A percentile compares a stretch with the other conserved stretches of the same genome.
Evolutionary conservation across 768 basidiomycete genomes (phyloP).

Genomic region (Megacollybia marginata): DNA sequence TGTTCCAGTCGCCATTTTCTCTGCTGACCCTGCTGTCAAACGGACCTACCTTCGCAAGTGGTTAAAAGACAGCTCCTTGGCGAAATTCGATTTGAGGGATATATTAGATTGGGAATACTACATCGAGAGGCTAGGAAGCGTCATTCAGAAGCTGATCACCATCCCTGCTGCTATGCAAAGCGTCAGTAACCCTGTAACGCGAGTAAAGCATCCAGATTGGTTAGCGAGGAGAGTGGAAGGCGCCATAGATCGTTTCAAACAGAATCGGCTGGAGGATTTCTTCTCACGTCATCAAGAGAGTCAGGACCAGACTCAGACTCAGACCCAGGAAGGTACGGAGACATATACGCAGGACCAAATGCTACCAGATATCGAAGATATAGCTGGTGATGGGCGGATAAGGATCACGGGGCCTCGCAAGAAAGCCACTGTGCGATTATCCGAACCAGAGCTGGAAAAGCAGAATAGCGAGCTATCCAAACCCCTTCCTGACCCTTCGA

Average conservation of each 20-base stretch:
- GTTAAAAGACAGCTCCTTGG: conserved; percentile 88
- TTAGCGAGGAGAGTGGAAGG: conserved; percentile 84
- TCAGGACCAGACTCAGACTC: conserved; percentile 10
- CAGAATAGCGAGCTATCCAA: conserved; percentile 23
- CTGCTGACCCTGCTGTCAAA: conserved; percentile 89
- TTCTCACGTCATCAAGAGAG: conserved; percentile 45
- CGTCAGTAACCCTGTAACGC: conserved; percentile 91
- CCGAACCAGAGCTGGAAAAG: conserved; percentile 34
- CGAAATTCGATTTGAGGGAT: conserved; percentile 84
- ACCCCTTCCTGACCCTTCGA: conserved; percentile 55
- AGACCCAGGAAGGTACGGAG: background rate
- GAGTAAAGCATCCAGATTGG: conserved; percentile 97
- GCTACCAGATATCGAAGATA: conserved; percentile 57
- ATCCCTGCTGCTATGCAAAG: conserved; percentile 99
- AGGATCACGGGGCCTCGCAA: conserved; percentile 46
- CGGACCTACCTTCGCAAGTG: conserved; percentile 88
- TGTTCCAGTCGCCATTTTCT: conserved; percentile 95
- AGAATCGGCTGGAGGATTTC: conserved; percentile 96
- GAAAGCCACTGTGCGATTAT: conserved; percentile 35
- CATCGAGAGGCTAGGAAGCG: conserved; percentile 93
- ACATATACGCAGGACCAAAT: conserved; percentile 20
- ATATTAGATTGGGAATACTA: conserved; percentile 99
- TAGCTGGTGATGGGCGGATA: conserved; percentile 20
- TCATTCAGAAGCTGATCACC: conserved; percentile 98
- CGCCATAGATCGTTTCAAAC: conserved; percentile 92